Conservation (phyloP, 495 filamentous ascomycete species). For the Tuber melanosporum region DNA sequence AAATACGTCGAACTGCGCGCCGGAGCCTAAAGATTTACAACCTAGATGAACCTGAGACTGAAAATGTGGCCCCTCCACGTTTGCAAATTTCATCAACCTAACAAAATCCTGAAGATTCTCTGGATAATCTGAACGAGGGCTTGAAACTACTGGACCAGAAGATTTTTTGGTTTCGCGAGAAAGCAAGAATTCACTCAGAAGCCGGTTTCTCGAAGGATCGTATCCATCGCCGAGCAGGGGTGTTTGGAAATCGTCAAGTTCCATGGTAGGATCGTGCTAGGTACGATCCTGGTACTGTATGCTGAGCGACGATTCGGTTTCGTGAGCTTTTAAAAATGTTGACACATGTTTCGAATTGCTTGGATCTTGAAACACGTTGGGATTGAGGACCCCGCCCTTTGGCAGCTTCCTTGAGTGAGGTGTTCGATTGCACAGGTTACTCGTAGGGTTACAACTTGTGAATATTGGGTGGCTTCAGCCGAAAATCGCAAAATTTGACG, state of each 20-base stretch:
- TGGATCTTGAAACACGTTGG: background rate
- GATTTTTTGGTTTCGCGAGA: background rate
- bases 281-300: background rate
- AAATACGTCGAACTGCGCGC: constrained; percentile 21
- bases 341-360: background rate
- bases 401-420: background rate
- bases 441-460: background rate
- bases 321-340: background rate
- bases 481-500: background rate
- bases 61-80: constrained; percentile 15
- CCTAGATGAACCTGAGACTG: constrained; percentile 7
- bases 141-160: background rate
- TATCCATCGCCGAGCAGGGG: background rate
- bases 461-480: background rate
- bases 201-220: background rate
- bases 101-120: constrained; percentile 11
- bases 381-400: background rate
- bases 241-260: background rate
- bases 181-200: background rate
- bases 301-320: background rate
- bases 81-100: constrained; percentile 8
- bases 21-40: constrained; percentile 11
- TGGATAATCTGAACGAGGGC: background rate
- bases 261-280: background rate
- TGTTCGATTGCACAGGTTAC: background rate